Base-by-base conservation (phyloP, 2,329 filamentous ascomycete genomes). In the Venturiaceae sp. region DNA sequence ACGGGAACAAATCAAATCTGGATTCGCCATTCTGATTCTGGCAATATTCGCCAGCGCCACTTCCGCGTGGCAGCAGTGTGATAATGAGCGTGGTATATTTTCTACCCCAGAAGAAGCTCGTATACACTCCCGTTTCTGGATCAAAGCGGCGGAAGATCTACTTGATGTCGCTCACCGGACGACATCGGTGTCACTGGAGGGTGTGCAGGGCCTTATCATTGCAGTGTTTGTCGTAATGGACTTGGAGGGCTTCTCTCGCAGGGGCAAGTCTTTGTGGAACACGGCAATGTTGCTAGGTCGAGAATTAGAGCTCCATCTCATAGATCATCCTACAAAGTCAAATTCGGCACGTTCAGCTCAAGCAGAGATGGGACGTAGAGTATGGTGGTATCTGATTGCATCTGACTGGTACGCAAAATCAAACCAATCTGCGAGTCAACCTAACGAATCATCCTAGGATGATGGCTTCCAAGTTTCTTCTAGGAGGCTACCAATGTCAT, bases 301-400 rank as follows among this genome's bases (percentile, higher is more conserved):
- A 58, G 63, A 63, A 21, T 14, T 65, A 34, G 60, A 58, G n/a
- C 53, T 66, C 0, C 65, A 66, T 52, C 55, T 52, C 16, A 55
- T 62, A 7, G 65, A 66, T n/a, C 53, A 54, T 39, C 57, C 64
- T 14, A 57, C 56, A 8, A 61, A 59, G 19, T 50, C 53, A 8
- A 37, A 60, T 32, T 6, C 7, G 5, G 54, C 65, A 14, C 61
- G 67, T 34, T 63, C 66, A n/a, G 60, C 70, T 6, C 62, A 63
- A n/a, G 62, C 68, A 8, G 74, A 75, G 53, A 66, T 71, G 3
- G 67, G 68, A 30, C 61, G 74, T 32, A 68, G 73, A 19, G 62
- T 73, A 3, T 75, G 72, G 73, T 75, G 72, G 72, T 72, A 75
- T 63, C 60, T 75, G 7, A 67, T 65, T 26, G 63, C 67, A 8